Evolutionary conservation across 2,329 filamentous ascomycete genomes (phyloP), one percentile per base, ranked within the genome.

Genomic region (Diaporthe caulivora): DNA sequence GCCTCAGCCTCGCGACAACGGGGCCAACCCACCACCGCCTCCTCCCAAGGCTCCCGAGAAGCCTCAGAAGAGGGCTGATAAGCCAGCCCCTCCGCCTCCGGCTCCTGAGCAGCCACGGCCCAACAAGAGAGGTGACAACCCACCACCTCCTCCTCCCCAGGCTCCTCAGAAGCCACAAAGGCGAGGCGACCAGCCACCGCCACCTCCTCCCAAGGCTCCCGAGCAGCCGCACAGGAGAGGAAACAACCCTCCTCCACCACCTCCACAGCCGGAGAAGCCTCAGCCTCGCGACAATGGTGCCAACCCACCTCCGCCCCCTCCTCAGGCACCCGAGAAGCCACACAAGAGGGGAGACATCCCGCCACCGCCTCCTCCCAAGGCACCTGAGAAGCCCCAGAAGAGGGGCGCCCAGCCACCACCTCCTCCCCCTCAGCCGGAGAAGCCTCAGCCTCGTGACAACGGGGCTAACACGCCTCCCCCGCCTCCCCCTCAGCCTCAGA

Each of bases 21-120:
- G 57, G 0, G 57, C 29, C 29, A 37, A 13, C 29, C 54, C 54
- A 9, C 54, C 57, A 18, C 58, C 58, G 3, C 58, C 58, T 0
- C 58, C 58, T 11, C 54, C 54, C 11, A n/a, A 55, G 53, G 54
- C 31, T 57, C 54, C 54, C n/a, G 31, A 57, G 54, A 17, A 37
- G 54, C 54, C 54, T 37, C 54, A 24, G 18, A 34, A 5, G 29
- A 29, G 54, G 9, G 54, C 29, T 18, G 18, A 57, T 17, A 37
- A n/a, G 54, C 54, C 54, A 3, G 54, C 54, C 13, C 54, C 54
- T 24, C 54, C 54, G 13, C 31, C 54, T 15, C 54, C 54, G 0
- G 54, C 54, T 13, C 29, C 54, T 6, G 7, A 34, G 31, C 29
- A 8, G 54, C 29, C 26, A 0, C 26, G 31, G 18, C 47, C 49